Conservation (phyloP, 306 rosid species). For the Cyamopsis tetragonoloba region DNA sequence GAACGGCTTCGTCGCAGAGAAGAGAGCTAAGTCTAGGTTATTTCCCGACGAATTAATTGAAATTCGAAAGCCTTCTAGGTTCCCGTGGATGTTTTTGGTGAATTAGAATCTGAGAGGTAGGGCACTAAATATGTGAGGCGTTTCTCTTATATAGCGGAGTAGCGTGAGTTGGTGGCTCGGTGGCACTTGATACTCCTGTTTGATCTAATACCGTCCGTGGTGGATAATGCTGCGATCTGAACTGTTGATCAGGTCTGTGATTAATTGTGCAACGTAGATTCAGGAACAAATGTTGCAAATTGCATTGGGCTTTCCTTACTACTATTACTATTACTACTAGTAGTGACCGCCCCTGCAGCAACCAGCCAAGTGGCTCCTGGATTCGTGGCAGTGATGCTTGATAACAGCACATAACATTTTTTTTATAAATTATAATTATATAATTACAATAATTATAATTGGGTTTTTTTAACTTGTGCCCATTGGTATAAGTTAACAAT, state of each 20-base stretch:
- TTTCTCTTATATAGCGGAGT: conserved; percentile 4
- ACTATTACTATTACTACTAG: not conserved
- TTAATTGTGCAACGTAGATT: not conserved
- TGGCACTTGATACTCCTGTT: not conserved
- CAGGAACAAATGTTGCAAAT: not conserved
- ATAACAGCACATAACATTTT: not conserved
- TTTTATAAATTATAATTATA: too few species aligned
- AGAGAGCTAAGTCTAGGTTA: not conserved
- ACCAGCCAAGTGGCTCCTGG: not conserved
- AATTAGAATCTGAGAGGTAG: conserved; percentile 20
- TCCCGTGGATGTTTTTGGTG: conserved; percentile 17
- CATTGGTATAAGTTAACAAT: too few species aligned
- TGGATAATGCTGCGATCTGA: conserved; percentile 13
- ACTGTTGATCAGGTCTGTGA: not conserved
- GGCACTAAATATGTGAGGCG: conserved; percentile 14
- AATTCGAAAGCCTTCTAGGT: not conserved
- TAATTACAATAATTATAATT: too few species aligned
- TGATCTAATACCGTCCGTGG: conserved; percentile 20
- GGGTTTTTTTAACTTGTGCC: too few species aligned
- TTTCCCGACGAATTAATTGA: not conserved
- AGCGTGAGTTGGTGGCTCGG: conserved; percentile 15
- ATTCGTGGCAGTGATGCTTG: not conserved
- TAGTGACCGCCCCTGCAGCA: not conserved
- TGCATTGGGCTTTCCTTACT: conserved; percentile 8
- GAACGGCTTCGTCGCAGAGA: conserved; percentile 29